Conservation (phyloP, 2,329 filamentous ascomycete species). For the Ceratocystiopsis sp. region DNA sequence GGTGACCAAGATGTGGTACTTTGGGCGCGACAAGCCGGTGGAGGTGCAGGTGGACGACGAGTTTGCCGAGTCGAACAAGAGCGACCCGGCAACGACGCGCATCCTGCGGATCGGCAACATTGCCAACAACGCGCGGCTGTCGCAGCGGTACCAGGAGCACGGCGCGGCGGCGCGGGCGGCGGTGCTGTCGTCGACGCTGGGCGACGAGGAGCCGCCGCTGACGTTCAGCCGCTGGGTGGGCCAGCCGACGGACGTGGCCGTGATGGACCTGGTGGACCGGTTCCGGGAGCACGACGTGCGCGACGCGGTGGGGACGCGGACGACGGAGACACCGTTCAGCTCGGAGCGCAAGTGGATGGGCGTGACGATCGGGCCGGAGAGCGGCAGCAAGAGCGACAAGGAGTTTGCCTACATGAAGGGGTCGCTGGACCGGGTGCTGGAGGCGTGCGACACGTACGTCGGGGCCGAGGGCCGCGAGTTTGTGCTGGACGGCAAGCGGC, state of each 20-base stretch:
- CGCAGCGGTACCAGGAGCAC: slow-evolving; percentile 52
- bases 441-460: slow-evolving; percentile 79
- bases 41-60: slow-evolving; percentile 26
- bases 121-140: slow-evolving; percentile 80
- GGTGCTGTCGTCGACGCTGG: slow-evolving; percentile 70
- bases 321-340: slow-evolving; percentile 83
- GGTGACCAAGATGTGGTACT: slow-evolving; percentile 90
- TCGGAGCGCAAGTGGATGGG: slow-evolving; percentile 99
- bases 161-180: slow-evolving; percentile 52
- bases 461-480: slow-evolving; percentile 75
- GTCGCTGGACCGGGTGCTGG: slow-evolving; percentile 71
- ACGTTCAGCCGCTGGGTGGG: slow-evolving; percentile 83
- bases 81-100: slow-evolving; percentile 47
- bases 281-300: slow-evolving; percentile 87
- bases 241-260: slow-evolving; percentile 93
- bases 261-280: slow-evolving; percentile 79
- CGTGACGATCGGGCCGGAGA: slow-evolving; percentile 55
- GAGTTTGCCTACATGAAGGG: slow-evolving; percentile 94
- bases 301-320: slow-evolving; percentile 65
- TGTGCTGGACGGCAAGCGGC: slow-evolving; percentile 59
- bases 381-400: slow-evolving; percentile 35
- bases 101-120: slow-evolving; percentile 89
- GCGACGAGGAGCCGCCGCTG: slow-evolving; percentile 36
- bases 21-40: slow-evolving; percentile 43
- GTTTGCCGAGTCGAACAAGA: background rate